Conservation (phyloP, 1,284 basidiomycete species). For the Cerrena zonata region DNA sequence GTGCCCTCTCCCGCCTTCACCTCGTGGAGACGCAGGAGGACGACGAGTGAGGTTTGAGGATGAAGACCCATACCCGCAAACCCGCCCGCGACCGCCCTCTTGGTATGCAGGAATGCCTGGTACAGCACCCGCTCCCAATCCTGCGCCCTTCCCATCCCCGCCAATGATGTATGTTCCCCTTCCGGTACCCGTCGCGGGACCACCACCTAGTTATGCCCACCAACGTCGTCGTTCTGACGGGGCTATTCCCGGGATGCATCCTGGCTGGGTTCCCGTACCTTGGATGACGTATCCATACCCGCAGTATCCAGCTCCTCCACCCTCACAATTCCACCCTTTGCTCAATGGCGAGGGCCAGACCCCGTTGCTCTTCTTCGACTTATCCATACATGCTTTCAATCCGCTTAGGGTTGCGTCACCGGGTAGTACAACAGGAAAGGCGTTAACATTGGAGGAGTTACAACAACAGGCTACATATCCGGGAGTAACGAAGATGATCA, state of each 20-base stretch:
- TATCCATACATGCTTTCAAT: conserved; percentile 41
- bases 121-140: conserved; percentile 21
- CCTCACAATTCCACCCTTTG: conserved; percentile 43
- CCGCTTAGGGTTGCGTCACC: conserved; percentile 38
- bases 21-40: conserved; percentile 15
- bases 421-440: conserved; percentile 29
- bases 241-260: conserved; percentile 16
- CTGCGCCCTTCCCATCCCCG: conserved; percentile 25
- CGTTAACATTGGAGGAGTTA: conserved; percentile 40
- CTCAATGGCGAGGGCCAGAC: conserved; percentile 48
- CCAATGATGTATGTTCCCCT: conserved; percentile 24
- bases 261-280: conserved; percentile 21
- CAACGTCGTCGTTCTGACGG: conserved; percentile 27
- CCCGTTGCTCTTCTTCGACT: conserved; percentile 47
- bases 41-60: conserved; percentile 25
- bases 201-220: conserved; percentile 15
- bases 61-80: conserved; percentile 14
- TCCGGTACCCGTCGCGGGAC: conserved; percentile 16
- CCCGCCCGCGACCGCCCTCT: conserved; percentile 24
- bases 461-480: conserved; percentile 53
- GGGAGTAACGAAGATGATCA: conserved; percentile 46
- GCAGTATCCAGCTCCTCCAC: conserved; percentile 15
- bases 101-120: conserved; percentile 23
- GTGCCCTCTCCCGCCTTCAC: conserved; percentile 15
- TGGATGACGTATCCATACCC: conserved; percentile 22